Conservation (phyloP, 768 basidiomycete genomes). For the Kwoniella shandongensis region DNA sequence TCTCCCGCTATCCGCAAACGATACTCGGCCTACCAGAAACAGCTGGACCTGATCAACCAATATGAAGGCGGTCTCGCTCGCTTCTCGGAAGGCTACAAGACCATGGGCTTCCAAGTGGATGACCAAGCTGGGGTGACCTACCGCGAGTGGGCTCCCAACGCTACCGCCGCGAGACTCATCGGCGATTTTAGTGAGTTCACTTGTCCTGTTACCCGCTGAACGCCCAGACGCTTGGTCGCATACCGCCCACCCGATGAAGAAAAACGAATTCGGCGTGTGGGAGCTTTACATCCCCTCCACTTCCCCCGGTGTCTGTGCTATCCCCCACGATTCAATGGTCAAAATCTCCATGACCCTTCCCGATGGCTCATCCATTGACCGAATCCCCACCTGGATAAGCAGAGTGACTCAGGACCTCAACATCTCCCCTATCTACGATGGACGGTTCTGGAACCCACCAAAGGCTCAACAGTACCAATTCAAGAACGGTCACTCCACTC, state of each 20-base stretch:
- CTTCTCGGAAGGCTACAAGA: slow-evolving; percentile 77
- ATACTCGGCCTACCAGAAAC: slow-evolving; percentile 47
- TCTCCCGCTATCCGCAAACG: slow-evolving; percentile 48
- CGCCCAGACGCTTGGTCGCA: slow-evolving; percentile 86
- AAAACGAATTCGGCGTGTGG: slow-evolving; percentile 83
- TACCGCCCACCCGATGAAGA: slow-evolving; percentile 78
- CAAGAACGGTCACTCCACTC: slow-evolving; percentile 67
- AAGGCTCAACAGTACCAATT: slow-evolving; percentile 69
- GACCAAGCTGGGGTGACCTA: slow-evolving; percentile 71
- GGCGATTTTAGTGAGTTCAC: slow-evolving; percentile 89
- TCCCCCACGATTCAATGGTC: slow-evolving; percentile 91
- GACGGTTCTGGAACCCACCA: slow-evolving; percentile 98
- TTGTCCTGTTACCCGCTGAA: slow-evolving; percentile 8
- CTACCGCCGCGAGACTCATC: slow-evolving; percentile 74
- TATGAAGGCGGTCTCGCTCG: slow-evolving; percentile 80
- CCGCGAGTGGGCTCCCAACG: slow-evolving; percentile 96
- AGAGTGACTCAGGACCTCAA: slow-evolving; percentile 91
- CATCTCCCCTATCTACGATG: slow-evolving; percentile 89
- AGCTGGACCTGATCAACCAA: slow-evolving; percentile 61
- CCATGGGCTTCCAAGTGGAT: slow-evolving; percentile 70
- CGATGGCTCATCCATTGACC: slow-evolving; percentile 76
- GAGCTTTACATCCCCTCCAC: slow-evolving; percentile 73
- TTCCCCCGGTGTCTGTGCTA: slow-evolving; percentile 69
- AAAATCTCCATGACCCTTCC: slow-evolving; percentile 94
- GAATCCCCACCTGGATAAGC: slow-evolving; percentile 88